Percentiles rank a stretch among this genome's conserved stretches.
Evolutionary conservation across 352 stramenopile genomes (phyloP).

Genomic region (Pythium scleroteichum): DNA sequence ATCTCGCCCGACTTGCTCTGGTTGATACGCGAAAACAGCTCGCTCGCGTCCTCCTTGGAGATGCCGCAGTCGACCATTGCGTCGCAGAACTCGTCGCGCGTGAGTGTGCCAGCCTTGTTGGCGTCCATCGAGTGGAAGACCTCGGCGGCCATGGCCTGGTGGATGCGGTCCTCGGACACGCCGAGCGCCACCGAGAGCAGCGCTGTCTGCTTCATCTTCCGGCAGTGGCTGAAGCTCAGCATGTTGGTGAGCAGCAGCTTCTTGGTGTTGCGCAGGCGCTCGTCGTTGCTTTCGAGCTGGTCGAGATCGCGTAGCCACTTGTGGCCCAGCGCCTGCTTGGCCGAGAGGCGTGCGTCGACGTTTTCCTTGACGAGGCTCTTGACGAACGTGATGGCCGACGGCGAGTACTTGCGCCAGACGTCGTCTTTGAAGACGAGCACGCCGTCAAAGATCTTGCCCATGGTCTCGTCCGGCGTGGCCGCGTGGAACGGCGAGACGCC

Average conservation of each 20-base stretch:
- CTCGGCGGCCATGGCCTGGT: slow-evolving; percentile 73
- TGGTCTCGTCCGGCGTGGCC: slow-evolving; percentile 70
- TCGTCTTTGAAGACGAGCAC: slow-evolving; percentile 71
- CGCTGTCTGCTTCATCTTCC: slow-evolving; percentile 78
- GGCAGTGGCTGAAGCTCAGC: slow-evolving; percentile 70
- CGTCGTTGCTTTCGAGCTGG: slow-evolving; percentile 18
- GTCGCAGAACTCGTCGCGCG: slow-evolving; percentile 92
- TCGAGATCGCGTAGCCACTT: slow-evolving; percentile 54
- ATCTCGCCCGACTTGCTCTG: slow-evolving; percentile 85
- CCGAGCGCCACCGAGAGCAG: slow-evolving; percentile 70
- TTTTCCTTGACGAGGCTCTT: slow-evolving; percentile 82
- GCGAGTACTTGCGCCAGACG: slow-evolving; percentile 66
- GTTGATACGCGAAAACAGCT: slow-evolving; percentile 78
- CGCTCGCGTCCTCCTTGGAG: slow-evolving; percentile 67
- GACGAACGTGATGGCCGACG: slow-evolving; percentile 69
- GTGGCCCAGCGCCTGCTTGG: slow-evolving; percentile 64
- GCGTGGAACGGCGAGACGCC: slow-evolving; percentile 71
- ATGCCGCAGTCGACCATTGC: slow-evolving; percentile 90
- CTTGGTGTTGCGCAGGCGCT: slow-evolving; percentile 58
- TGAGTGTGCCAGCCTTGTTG: slow-evolving; percentile 83
- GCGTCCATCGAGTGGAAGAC: slow-evolving; percentile 90
- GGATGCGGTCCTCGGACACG: slow-evolving; percentile 71
- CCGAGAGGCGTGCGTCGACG: slow-evolving; percentile 59
- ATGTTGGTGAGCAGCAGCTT: slow-evolving; percentile 74
- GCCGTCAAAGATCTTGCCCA: slow-evolving; percentile 83